A percentile compares a stretch with the other conserved stretches of the same genome.
phyloP scores from a whole-genome alignment of 768 basidiomycete species.

The Boletus subcaerulescens region DNA sequence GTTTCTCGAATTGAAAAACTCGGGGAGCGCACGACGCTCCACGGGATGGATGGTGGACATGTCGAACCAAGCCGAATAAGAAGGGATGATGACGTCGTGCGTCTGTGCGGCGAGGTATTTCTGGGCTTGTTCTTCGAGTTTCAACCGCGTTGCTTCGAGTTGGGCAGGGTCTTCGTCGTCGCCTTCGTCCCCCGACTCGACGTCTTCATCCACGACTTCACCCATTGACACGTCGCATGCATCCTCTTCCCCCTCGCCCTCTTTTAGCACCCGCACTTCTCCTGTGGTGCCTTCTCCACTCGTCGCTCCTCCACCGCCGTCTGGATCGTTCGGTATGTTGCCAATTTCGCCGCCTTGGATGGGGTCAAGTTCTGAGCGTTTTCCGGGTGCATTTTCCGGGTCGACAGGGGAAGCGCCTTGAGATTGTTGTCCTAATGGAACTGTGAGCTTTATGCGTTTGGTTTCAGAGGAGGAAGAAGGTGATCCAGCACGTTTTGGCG shows the following conservation, averaged over 20 bases:
- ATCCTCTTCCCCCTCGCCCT: slow-evolving; percentile 64
- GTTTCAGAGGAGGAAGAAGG: slow-evolving; percentile 52
- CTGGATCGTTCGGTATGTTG: slow-evolving; percentile 53
- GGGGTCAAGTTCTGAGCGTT: slow-evolving; percentile 86
- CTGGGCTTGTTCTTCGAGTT: slow-evolving; percentile 81
- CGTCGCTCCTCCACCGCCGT: slow-evolving; percentile 15
- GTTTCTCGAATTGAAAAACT: slow-evolving; percentile 97
- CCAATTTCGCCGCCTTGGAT: slow-evolving; percentile 74
- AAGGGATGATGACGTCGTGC: slow-evolving; percentile 95
- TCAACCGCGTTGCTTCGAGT: slow-evolving; percentile 73
- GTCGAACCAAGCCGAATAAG: slow-evolving; percentile 97
- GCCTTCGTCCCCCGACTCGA: slow-evolving; percentile 73
- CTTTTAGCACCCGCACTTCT: slow-evolving; percentile 40
- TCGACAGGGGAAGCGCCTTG: slow-evolving; percentile 77
- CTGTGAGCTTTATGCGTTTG: slow-evolving; percentile 58
- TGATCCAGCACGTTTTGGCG: slow-evolving; percentile 63
- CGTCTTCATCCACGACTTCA: slow-evolving; percentile 73
- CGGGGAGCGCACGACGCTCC: slow-evolving; percentile 88
- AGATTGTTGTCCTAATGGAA: slow-evolving; percentile 41
- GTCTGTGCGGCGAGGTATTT: slow-evolving; percentile 97
- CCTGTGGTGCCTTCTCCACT: slow-evolving; percentile 24
- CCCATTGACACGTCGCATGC: slow-evolving; percentile 79
- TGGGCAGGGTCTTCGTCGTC: slow-evolving; percentile 87
- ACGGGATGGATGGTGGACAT: slow-evolving; percentile 92
- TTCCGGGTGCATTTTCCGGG: slow-evolving; percentile 75